These are phyloP conservation scores for Dendrocalamus latiflorus DNA, from an alignment of 202 grass and related monocot genomes.

Conservation along the genomic window DNA sequence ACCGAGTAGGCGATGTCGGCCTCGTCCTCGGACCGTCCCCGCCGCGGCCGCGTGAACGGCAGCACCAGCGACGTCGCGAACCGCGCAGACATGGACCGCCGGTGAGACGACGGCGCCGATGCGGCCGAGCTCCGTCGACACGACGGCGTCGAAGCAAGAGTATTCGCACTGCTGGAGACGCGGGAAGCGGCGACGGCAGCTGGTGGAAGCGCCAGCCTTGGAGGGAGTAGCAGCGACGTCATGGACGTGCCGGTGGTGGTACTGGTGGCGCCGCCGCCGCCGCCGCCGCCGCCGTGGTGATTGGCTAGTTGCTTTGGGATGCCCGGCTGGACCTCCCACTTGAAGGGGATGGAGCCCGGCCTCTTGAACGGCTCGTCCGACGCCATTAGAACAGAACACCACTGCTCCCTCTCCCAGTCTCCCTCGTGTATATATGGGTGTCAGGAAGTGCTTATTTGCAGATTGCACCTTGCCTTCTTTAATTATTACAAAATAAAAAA, in stretches of 20 bases:
- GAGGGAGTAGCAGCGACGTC: slow-evolving; percentile 13
- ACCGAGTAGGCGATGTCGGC: slow-evolving; percentile 17
- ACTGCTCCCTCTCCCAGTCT: background rate
- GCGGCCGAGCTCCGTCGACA: background rate
- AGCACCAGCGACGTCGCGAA: too few species aligned
- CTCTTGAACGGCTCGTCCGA: slow-evolving; percentile 46
- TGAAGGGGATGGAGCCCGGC: slow-evolving; percentile 43
- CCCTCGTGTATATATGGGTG: background rate
- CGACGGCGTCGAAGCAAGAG: background rate
- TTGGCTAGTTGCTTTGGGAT: slow-evolving; percentile 29
- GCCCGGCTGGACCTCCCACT: slow-evolving; percentile 64
- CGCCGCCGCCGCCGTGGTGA: background rate
- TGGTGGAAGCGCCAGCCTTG: slow-evolving; percentile 24
- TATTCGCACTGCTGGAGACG: background rate
- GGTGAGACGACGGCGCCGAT: background rate
- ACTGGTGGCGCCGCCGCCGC: too few species aligned
- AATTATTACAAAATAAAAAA: background rate
- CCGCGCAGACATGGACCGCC: slow-evolving; percentile 44
- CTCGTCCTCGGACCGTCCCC: slow-evolving; percentile 19
- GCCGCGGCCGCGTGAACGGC: slow-evolving; percentile 19
- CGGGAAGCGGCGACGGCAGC: background rate
- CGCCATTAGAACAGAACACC: background rate
- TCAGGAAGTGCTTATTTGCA: background rate
- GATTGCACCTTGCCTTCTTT: background rate
- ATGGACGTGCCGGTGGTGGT: background rate